Percentiles rank a stretch among this genome's conserved stretches.
Evolutionary conservation across 768 basidiomycete species (phyloP).

Genomic region (Arthromyces matolae): DNA sequence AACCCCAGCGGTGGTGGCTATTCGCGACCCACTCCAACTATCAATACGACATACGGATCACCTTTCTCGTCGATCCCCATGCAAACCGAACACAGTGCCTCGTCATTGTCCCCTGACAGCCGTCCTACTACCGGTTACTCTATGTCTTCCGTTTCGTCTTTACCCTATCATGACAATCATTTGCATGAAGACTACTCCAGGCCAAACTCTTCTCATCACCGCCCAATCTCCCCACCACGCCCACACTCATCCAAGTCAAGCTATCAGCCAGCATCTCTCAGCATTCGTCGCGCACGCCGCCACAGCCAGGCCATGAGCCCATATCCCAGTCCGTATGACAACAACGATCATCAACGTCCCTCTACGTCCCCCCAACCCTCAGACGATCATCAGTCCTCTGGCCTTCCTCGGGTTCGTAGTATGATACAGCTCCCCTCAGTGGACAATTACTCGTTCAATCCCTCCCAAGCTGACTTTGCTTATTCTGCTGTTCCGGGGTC

Average conservation of each 20-base stretch:
- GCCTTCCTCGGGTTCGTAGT: constrained; percentile 72
- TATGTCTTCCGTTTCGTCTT: constrained; percentile 75
- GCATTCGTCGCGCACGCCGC: constrained; percentile 68
- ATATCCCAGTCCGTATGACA: constrained; percentile 80
- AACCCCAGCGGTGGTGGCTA: constrained; percentile 64
- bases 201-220: constrained; percentile 71
- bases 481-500: constrained; percentile 59
- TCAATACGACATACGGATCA: constrained; percentile 68
- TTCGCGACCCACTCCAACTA: constrained; percentile 62
- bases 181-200: constrained; percentile 64
- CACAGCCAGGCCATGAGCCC: constrained; percentile 88
- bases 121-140: constrained; percentile 85
- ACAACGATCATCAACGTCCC: constrained; percentile 59
- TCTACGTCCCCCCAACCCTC: constrained; percentile 70
- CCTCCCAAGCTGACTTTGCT: constrained; percentile 76
- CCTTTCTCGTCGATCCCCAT: constrained; percentile 70
- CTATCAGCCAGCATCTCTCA: constrained; percentile 50
- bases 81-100: constrained; percentile 64
- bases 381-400: constrained; percentile 44
- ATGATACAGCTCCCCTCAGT: constrained; percentile 80
- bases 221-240: constrained; percentile 65
- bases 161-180: constrained; percentile 63
- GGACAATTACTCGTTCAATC: constrained; percentile 61
- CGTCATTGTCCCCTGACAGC: constrained; percentile 79
- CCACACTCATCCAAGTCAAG: constrained; percentile 60